Evolutionary conservation across 2,329 filamentous ascomycete genomes (phyloP).

Genomic region (Ceratocystis albifundus): DNA sequence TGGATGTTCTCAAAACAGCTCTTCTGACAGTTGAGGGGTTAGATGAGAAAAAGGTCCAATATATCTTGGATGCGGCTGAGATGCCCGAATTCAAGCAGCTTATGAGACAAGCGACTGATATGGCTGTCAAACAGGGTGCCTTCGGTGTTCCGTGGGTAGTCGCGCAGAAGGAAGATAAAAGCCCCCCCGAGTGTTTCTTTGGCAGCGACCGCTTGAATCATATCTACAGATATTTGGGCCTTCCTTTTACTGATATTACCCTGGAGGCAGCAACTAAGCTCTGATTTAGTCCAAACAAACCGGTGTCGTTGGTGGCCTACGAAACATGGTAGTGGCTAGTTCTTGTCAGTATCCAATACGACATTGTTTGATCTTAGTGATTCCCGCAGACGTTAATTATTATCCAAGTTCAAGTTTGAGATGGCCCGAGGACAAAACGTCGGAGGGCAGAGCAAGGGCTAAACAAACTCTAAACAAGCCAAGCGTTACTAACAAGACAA

Average conservation of each 20-base stretch:
- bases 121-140: slow-evolving; percentile 52
- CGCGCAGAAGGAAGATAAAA: slow-evolving; percentile 45
- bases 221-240: slow-evolving; percentile 53
- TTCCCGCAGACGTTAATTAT: too few species aligned
- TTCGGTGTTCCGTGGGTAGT: slow-evolving; percentile 70
- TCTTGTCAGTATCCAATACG: too few species aligned
- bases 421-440: too few species aligned
- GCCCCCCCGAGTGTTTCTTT: slow-evolving; percentile 47
- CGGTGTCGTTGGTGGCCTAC: background rate
- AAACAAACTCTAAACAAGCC: too few species aligned
- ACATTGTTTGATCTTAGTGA: too few species aligned
- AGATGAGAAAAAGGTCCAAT: slow-evolving; percentile 36
- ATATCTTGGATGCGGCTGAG: slow-evolving; percentile 43
- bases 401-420: too few species aligned
- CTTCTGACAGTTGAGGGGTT: slow-evolving; percentile 30
- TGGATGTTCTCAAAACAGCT: slow-evolving; percentile 37
- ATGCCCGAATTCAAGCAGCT: slow-evolving; percentile 36
- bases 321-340: background rate
- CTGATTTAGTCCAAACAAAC: background rate
- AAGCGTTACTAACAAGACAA: too few species aligned
- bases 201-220: slow-evolving; percentile 64
- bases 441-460: too few species aligned
- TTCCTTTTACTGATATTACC: slow-evolving; percentile 47
- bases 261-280: slow-evolving; percentile 30
- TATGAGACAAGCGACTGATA: slow-evolving; percentile 47